phyloP scores from a whole-genome alignment of 2,329 filamentous ascomycete genomes.

The Teratosphaeria epicoccoides region DNA sequence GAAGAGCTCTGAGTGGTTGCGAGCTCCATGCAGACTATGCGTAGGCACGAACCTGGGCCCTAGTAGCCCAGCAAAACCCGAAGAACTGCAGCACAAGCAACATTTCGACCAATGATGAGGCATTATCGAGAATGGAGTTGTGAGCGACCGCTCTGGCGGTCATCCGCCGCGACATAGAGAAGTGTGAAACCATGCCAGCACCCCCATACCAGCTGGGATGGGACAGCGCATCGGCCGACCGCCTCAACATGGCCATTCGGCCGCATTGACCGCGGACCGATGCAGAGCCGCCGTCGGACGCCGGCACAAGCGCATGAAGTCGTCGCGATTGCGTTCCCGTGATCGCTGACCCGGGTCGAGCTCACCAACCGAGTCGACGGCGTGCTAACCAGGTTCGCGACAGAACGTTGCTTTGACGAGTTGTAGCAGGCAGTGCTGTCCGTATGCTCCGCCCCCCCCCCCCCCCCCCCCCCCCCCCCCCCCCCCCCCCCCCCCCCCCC shows the following conservation, averaged over 20 bases:
- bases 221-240: background rate
- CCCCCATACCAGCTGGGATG: background rate
- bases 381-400: background rate
- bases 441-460: no score
- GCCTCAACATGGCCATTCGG: background rate
- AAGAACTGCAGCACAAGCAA: no score
- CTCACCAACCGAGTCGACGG: background rate
- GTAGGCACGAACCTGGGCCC: background rate
- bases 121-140: background rate
- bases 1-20: background rate
- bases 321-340: background rate
- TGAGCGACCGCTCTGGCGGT: background rate
- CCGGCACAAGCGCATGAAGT: background rate
- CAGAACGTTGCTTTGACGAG: no score
- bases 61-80: background rate
- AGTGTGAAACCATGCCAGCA: background rate
- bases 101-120: background rate
- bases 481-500: no score
- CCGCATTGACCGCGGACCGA: background rate
- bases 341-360: background rate
- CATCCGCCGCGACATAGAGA: background rate
- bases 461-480: no score
- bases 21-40: background rate
- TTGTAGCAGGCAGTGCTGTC: no score
- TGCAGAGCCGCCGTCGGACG: background rate